A percentile compares a stretch with the other conserved stretches of the same genome.
Conservation (phyloP, 2,329 filamentous ascomycete species). For the Diaporthe citrichinensis region DNA sequence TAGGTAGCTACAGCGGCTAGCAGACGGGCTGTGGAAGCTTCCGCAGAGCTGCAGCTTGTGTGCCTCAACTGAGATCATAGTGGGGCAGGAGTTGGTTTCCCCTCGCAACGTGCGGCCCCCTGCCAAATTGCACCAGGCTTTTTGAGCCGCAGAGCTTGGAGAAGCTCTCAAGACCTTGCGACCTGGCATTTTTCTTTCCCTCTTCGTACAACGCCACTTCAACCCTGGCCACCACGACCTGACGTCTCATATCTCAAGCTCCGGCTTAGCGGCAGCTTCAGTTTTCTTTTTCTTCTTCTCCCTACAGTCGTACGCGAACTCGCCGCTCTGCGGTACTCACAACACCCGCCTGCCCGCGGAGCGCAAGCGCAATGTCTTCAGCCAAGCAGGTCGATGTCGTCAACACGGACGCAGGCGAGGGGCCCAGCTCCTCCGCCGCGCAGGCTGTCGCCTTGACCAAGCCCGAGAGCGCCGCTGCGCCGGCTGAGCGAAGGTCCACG, state of each 20-base stretch:
- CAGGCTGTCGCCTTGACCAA: conserved; percentile 16
- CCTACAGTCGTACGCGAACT: neutral
- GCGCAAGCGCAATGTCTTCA: conserved; percentile 37
- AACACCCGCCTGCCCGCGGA: neutral
- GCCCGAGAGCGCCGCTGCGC: neutral
- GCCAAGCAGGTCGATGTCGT: conserved; percentile 24
- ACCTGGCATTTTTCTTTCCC: conserved; percentile 21
- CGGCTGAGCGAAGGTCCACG: conserved; percentile 47
- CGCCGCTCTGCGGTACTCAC: neutral
- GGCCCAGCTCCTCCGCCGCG: conserved; percentile 18
- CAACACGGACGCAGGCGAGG: conserved; percentile 35
- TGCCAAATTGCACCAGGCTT: conserved; percentile 34
- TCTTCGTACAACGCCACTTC: conserved; percentile 30
- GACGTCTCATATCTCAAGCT: neutral
- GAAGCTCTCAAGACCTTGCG: conserved; percentile 24
- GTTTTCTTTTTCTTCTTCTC: neutral
- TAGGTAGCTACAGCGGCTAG: neutral
- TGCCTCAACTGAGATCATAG: conserved; percentile 12
- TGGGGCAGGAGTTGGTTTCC: conserved; percentile 30
- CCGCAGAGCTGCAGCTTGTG: neutral
- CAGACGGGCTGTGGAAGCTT: neutral
- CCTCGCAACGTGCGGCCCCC: conserved; percentile 23
- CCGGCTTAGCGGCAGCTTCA: conserved; percentile 4
- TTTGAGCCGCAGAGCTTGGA: conserved; percentile 33
- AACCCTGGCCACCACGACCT: conserved; percentile 1